A percentile compares a stretch with the other conserved stretches of the same genome.
Evolutionary conservation across 345 rosid genomes (phyloP).

Genomic region (Brassica juncea): DNA sequence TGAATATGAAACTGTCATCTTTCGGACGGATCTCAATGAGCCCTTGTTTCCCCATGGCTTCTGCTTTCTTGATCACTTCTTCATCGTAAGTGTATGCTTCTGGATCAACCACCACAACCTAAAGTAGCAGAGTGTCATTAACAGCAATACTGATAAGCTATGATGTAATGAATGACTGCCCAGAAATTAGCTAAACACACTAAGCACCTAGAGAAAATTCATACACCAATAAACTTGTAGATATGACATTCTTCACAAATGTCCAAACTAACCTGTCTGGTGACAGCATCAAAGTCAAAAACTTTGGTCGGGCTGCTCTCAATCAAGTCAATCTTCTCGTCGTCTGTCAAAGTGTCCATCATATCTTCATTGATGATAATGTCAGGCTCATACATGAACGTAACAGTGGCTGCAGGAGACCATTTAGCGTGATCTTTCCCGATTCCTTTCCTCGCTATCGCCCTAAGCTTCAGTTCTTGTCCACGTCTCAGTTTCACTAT

Average conservation of each 20-base stretch:
- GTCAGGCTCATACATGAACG: constrained; percentile 96
- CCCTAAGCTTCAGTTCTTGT: constrained; percentile 84
- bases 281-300: constrained; percentile 64
- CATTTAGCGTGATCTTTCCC: constrained; percentile 98
- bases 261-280: constrained; percentile 56
- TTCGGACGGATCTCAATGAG: constrained; percentile 81
- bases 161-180: neutral
- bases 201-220: neutral
- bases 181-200: neutral
- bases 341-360: constrained; percentile 75
- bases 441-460: constrained; percentile 94
- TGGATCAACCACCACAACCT: constrained; percentile 83
- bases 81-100: constrained; percentile 94
- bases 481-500: constrained; percentile 88
- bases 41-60: constrained; percentile 91
- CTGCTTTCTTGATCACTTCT: constrained; percentile 87
- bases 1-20: constrained; percentile 86
- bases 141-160: neutral
- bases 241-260: neutral
- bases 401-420: constrained; percentile 99
- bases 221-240: neutral
- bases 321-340: constrained; percentile 69
- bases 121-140: constrained; percentile 3
- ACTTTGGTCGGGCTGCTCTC: constrained; percentile 95
- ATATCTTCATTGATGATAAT: constrained; percentile 81